phyloP scores from a whole-genome alignment of 192 early-diverging fungal genomes.

The Spizellomyces punctatus region DNA sequence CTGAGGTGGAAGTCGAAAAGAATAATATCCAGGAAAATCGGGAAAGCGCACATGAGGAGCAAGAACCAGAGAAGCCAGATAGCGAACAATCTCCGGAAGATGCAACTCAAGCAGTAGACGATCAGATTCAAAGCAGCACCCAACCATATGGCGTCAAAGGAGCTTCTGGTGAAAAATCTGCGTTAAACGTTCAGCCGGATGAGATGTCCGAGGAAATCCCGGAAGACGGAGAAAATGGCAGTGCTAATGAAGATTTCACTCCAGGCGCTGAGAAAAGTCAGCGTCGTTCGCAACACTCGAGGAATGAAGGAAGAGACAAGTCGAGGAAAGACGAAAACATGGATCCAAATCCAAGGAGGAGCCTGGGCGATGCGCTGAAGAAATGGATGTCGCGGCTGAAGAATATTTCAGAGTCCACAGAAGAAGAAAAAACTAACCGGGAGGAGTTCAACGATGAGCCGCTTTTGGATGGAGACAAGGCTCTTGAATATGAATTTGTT shows the following conservation, averaged over 20 bases:
- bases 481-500: constrained; percentile 70
- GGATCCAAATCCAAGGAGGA: constrained; percentile 84
- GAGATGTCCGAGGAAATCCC: constrained; percentile 58
- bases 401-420: constrained; percentile 62
- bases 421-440: constrained; percentile 48
- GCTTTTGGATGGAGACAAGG: constrained; percentile 43
- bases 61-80: constrained; percentile 44
- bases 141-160: constrained; percentile 71
- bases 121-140: constrained; percentile 27
- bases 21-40: constrained; percentile 42
- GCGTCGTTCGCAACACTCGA: neutral
- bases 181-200: constrained; percentile 47
- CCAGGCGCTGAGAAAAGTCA: constrained; percentile 15
- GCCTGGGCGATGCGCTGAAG: constrained; percentile 89
- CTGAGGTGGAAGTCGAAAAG: constrained; percentile 51
- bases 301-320: constrained; percentile 9
- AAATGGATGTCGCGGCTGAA: constrained; percentile 89
- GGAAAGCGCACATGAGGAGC: constrained; percentile 42
- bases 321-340: constrained; percentile 24
- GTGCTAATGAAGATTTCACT: constrained; percentile 22
- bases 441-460: constrained; percentile 12
- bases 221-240: constrained; percentile 30
- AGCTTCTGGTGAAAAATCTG: constrained; percentile 51
- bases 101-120: constrained; percentile 28
- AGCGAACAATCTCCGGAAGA: constrained; percentile 29